A percentile compares a stretch with the other conserved stretches of the same genome.
These are phyloP conservation scores for Sarocladium strictum DNA, from an alignment of 2,329 filamentous ascomycete genomes.

Conservation along the genomic window DNA sequence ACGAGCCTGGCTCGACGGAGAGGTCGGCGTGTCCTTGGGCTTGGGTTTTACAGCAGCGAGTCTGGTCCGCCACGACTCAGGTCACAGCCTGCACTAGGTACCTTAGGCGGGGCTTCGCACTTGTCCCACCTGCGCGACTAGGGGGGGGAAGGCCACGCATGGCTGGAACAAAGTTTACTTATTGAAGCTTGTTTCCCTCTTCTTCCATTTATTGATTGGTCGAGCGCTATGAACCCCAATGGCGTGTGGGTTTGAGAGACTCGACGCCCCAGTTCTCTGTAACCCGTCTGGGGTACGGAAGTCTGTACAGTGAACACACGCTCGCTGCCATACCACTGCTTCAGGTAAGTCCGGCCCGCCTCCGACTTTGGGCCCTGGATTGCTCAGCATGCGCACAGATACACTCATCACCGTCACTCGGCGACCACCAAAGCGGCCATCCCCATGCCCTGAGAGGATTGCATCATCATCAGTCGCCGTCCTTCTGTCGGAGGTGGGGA, in stretches of 20 bases:
- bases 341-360: no score
- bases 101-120: background rate
- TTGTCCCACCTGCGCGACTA: background rate
- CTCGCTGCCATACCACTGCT: no score
- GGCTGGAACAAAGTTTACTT: background rate
- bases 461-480: background rate
- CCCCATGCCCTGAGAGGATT: constrained; percentile 12
- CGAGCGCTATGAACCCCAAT: background rate
- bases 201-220: background rate
- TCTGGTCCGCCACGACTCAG: background rate
- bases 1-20: no score
- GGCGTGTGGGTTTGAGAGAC: background rate
- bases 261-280: background rate
- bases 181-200: background rate
- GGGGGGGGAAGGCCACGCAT: background rate
- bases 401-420: background rate
- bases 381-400: background rate
- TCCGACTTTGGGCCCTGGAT: background rate
- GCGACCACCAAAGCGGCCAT: constrained; percentile 12
- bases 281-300: background rate
- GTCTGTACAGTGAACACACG: no score
- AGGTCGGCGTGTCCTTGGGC: background rate
- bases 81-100: background rate
- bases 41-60: background rate
- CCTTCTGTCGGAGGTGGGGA: background rate